Conservation (phyloP, 2,329 filamentous ascomycete species). For the Thielaviopsis cerberus region DNA sequence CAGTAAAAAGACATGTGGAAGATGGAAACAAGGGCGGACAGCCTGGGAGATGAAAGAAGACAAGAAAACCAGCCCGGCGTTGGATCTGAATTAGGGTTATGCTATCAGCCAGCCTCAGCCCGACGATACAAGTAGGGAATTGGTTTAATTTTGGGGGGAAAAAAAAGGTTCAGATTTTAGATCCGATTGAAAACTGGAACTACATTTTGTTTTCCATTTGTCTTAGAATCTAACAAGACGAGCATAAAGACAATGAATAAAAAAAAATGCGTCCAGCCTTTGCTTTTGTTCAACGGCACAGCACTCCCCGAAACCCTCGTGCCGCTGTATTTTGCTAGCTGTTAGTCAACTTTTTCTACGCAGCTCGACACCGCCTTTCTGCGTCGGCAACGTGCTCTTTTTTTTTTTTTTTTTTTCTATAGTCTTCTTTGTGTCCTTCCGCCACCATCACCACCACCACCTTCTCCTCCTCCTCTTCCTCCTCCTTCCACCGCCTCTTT, state of each 20-base stretch:
- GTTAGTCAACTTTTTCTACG: background rate
- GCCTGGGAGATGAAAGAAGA: background rate
- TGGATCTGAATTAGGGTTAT: background rate
- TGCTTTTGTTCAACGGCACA: background rate
- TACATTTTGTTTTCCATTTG: no score
- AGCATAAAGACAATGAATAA: background rate
- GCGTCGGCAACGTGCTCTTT: background rate
- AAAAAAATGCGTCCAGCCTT: background rate
- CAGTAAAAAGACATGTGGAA: background rate
- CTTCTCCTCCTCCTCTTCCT: background rate
- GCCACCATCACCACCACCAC: no score
- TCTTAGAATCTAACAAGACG: no score
- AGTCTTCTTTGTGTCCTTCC: background rate
- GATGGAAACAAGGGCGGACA: background rate
- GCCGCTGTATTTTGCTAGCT: background rate
- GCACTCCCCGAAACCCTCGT: background rate
- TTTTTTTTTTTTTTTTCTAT: background rate
- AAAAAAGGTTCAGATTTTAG: no score
- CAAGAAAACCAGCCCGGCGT: background rate
- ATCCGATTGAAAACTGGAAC: no score
- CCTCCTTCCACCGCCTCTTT: background rate
- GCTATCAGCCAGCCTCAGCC: background rate
- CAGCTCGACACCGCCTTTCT: background rate
- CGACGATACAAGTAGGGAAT: background rate
- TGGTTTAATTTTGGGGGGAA: no score